phyloP scores from a whole-genome alignment of 1,284 basidiomycete species.

The Limonomyces culmigenus region DNA sequence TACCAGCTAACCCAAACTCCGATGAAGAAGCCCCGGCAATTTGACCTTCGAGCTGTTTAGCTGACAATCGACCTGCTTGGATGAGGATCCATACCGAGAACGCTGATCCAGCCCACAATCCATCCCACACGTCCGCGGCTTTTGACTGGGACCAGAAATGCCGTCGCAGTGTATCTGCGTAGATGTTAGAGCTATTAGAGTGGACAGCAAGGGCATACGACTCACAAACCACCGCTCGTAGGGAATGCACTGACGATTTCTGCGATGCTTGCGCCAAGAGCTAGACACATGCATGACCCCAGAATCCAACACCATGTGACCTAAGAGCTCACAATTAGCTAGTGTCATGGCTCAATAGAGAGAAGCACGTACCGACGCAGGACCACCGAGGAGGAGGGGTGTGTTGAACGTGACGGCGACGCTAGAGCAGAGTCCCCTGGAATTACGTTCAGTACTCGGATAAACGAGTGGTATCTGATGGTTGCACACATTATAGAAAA shows the following conservation, averaged over 20 bases:
- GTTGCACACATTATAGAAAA: too few species aligned
- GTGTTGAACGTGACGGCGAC: slow-evolving; percentile 74
- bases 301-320: slow-evolving; percentile 74
- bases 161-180: slow-evolving; percentile 55
- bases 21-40: slow-evolving; percentile 74
- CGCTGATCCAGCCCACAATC: slow-evolving; percentile 79
- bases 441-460: slow-evolving; percentile 1
- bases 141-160: slow-evolving; percentile 49
- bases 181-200: slow-evolving; percentile 1
- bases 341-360: too few species aligned
- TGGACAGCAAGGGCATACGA: neutral
- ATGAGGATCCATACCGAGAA: slow-evolving; percentile 64
- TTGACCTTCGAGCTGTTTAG: slow-evolving; percentile 44
- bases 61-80: too few species aligned
- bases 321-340: slow-evolving; percentile 15
- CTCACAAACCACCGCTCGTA: slow-evolving; percentile 67
- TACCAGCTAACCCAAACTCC: slow-evolving; percentile 76
- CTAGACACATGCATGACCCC: slow-evolving; percentile 62
- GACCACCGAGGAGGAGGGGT: slow-evolving; percentile 59
- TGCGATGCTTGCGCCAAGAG: slow-evolving; percentile 63
- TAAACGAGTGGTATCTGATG: too few species aligned
- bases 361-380: slow-evolving; percentile 49
- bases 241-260: slow-evolving; percentile 72
- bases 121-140: slow-evolving; percentile 57
- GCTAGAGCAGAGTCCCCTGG: slow-evolving; percentile 61